Percentiles rank a stretch among this genome's conserved stretches.
Evolutionary conservation across 129 eudicot genomes (phyloP).

Genomic region (Smallanthus sonchifolius): DNA sequence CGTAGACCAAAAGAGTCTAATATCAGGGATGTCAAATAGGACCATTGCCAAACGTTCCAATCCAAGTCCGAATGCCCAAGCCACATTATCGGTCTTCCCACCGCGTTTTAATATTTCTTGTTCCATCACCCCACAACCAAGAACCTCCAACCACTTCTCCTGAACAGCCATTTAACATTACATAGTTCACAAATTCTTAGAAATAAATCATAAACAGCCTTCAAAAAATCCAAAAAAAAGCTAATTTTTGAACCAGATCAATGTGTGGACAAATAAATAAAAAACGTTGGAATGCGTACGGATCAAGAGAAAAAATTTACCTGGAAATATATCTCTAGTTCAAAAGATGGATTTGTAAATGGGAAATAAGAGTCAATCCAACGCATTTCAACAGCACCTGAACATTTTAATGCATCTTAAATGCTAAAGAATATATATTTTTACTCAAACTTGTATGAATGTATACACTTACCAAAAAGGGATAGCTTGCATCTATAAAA

Average conservation of each 20-base stretch:
- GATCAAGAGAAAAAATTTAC: conserved; percentile 28
- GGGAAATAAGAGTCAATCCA: conserved; percentile 98
- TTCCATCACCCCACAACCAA: conserved; percentile 95
- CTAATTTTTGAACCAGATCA: background rate
- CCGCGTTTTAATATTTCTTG: conserved; percentile 79
- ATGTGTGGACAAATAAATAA: background rate
- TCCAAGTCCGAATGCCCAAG: conserved; percentile 88
- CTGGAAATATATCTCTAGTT: conserved; percentile 93
- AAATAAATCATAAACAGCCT: background rate
- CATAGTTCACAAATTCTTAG: background rate
- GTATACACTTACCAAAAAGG: background rate
- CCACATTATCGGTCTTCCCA: conserved; percentile 65
- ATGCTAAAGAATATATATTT: background rate
- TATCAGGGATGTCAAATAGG: conserved; percentile 69
- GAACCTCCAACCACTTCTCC: conserved; percentile 94
- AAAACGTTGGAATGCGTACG: background rate
- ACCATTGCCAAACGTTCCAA: conserved; percentile 85
- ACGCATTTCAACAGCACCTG: conserved; percentile 98
- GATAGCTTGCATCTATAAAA: background rate
- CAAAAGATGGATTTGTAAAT: conserved; percentile 87
- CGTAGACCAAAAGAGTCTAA: conserved; percentile 78
- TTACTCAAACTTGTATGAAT: background rate
- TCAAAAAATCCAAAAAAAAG: background rate
- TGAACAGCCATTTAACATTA: conserved; percentile 22
- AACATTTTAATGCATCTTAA: conserved; percentile 20